These are phyloP conservation scores for Malassezia vespertilionis DNA, from an alignment of 1,284 basidiomycete species.

Conservation along the genomic window DNA sequence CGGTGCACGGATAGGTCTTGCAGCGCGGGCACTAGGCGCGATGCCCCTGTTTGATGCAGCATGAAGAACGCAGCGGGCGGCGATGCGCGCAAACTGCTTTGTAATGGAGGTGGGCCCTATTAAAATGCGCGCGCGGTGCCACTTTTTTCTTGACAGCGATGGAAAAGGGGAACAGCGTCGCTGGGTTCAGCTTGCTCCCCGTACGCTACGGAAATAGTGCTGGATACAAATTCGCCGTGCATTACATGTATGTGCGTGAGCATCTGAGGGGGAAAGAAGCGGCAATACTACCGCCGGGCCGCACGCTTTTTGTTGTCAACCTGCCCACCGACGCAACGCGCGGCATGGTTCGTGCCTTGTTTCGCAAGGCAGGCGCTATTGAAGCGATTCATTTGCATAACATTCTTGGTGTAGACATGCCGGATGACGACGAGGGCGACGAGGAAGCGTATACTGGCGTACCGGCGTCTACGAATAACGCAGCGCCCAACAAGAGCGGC, in stretches of 20 bases:
- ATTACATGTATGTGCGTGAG: conserved; percentile 21
- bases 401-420: conserved; percentile 13
- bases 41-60: not conserved
- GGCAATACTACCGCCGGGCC: conserved; percentile 17
- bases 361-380: conserved; percentile 30
- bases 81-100: not conserved
- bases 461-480: not conserved
- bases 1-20: too few relatives aligned
- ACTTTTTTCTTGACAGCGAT: not conserved
- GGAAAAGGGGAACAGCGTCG: not conserved
- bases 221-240: not conserved
- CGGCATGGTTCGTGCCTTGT: conserved; percentile 25
- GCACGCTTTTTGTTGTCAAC: conserved; percentile 43
- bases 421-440: conserved; percentile 9
- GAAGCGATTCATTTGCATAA: conserved; percentile 21
- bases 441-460: conserved; percentile 11
- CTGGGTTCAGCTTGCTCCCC: conserved; percentile 7
- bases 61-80: not conserved
- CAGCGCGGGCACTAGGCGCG: too few relatives aligned
- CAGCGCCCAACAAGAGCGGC: conserved; percentile 8
- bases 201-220: conserved; percentile 1
- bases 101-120: conserved; percentile 12
- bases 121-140: not conserved
- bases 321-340: conserved; percentile 36
- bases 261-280: conserved; percentile 9